Evolutionary conservation across 2,329 filamentous ascomycete species (phyloP).

Genomic region (Colletotrichum sublineola): DNA sequence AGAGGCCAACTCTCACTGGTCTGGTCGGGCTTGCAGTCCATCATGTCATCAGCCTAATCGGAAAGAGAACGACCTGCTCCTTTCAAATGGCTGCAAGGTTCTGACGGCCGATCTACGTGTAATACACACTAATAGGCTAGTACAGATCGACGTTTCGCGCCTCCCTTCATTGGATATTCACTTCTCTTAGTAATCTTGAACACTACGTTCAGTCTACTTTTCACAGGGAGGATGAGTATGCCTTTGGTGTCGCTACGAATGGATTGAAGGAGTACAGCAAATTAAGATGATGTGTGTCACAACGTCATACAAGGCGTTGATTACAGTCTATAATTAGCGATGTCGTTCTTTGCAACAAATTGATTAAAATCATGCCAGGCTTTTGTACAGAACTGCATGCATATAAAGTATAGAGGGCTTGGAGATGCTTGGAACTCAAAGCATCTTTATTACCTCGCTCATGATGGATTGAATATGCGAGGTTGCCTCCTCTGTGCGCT

Average conservation of each 20-base stretch:
- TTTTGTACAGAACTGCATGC: neutral
- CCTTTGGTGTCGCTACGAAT: neutral
- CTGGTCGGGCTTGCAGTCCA: neutral
- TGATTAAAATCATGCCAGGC: no score
- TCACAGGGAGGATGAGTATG: no score
- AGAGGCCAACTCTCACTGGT: neutral
- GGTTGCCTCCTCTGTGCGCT: no score
- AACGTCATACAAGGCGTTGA: no score
- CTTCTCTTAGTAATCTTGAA: neutral
- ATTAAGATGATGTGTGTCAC: neutral
- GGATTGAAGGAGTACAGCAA: neutral
- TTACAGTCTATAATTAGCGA: no score
- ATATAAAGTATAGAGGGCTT: no score
- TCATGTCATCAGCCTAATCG: neutral
- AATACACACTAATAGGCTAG: rapidly evolving
- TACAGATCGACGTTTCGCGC: neutral
- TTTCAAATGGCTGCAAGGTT: neutral
- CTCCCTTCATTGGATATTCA: rapidly evolving
- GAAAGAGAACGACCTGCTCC: no score
- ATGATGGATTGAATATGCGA: neutral
- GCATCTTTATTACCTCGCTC: neutral
- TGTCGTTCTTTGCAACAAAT: no score
- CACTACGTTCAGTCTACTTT: neutral
- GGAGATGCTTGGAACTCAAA: no score
- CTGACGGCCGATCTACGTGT: neutral